phyloP scores from a whole-genome alignment of 2,329 filamentous ascomycete species.

The Coniochaeta ligniaria region DNA sequence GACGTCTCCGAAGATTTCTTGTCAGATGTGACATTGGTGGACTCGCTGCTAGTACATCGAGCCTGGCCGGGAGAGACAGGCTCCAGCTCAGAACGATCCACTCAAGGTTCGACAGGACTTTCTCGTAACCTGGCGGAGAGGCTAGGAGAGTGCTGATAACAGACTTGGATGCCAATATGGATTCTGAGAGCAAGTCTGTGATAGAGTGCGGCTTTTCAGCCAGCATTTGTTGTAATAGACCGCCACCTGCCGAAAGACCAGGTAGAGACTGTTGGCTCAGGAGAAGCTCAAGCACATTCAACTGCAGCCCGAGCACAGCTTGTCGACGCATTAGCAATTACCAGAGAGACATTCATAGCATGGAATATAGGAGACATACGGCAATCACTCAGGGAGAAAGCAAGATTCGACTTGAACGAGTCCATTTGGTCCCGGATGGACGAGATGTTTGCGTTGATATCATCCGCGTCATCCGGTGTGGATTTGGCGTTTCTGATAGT shows the following conservation, averaged over 20 bases:
- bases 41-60: constrained; percentile 21
- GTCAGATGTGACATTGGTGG: constrained; percentile 15
- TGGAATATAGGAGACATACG: constrained; percentile 11
- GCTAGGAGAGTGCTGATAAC: constrained; percentile 19
- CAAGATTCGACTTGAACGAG: constrained; percentile 14
- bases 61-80: constrained; percentile 18
- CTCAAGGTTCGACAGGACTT: constrained; percentile 19
- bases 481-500: constrained; percentile 7
- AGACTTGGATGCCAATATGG: constrained; percentile 21
- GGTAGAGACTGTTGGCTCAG: constrained; percentile 20
- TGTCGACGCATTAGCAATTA: background rate
- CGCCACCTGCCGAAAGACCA: constrained; percentile 14
- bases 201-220: constrained; percentile 5
- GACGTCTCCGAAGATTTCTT: constrained; percentile 19
- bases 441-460: constrained; percentile 9
- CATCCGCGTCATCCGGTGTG: background rate
- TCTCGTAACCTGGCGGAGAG: constrained; percentile 19
- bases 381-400: constrained; percentile 21
- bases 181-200: constrained; percentile 21
- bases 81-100: constrained; percentile 25
- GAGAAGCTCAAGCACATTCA: constrained; percentile 20
- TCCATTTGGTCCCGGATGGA: constrained; percentile 10
- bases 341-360: background rate
- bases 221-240: constrained; percentile 1
- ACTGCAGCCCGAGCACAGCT: constrained; percentile 19